Percentiles rank a stretch among this genome's conserved stretches.
phyloP scores from a whole-genome alignment of 179 eudicot genomes.

The Vitellaria paradoxa region DNA sequence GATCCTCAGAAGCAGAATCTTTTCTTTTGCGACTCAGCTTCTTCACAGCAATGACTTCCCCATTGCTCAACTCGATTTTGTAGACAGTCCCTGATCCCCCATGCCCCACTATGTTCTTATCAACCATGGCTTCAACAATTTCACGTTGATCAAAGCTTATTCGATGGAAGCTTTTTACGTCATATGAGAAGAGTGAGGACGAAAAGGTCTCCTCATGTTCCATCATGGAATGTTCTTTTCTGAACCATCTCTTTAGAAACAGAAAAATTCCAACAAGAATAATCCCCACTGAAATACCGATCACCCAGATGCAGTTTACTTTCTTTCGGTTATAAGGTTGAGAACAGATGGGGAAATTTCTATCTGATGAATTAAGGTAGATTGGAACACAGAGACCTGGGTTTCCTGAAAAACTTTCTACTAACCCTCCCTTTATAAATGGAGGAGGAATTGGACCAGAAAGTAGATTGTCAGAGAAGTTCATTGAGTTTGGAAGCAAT shows the following conservation, averaged over 20 bases:
- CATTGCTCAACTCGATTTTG: conserved; percentile 60
- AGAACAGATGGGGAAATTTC: conserved; percentile 57
- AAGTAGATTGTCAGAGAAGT: conserved; percentile 79
- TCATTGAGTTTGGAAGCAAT: conserved; percentile 72
- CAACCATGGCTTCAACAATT: conserved; percentile 67
- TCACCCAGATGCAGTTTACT: conserved; percentile 57
- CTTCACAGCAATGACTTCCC: conserved; percentile 80
- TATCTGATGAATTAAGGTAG: conserved; percentile 45
- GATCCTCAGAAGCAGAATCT: conserved; percentile 47
- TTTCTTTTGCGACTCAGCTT: conserved; percentile 62
- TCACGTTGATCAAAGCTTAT: conserved; percentile 73
- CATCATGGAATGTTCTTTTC: conserved; percentile 36
- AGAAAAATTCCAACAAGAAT: conserved; percentile 51
- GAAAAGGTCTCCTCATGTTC: conserved; percentile 58
- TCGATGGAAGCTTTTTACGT: conserved; percentile 79
- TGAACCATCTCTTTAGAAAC: conserved; percentile 60
- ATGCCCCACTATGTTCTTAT: conserved; percentile 80
- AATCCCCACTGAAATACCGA: conserved; percentile 51
- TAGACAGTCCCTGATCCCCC: conserved; percentile 96
- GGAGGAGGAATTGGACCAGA: conserved; percentile 75
- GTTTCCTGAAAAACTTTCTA: conserved; percentile 79
- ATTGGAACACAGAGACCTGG: conserved; percentile 64
- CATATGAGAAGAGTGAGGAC: conserved; percentile 69
- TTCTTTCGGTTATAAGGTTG: conserved; percentile 38
- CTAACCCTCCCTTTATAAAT: conserved; percentile 58